A percentile compares a stretch with the other conserved stretches of the same genome.
phyloP scores from a whole-genome alignment of 2,329 filamentous ascomycete genomes.

The Penicillium sp. region DNA sequence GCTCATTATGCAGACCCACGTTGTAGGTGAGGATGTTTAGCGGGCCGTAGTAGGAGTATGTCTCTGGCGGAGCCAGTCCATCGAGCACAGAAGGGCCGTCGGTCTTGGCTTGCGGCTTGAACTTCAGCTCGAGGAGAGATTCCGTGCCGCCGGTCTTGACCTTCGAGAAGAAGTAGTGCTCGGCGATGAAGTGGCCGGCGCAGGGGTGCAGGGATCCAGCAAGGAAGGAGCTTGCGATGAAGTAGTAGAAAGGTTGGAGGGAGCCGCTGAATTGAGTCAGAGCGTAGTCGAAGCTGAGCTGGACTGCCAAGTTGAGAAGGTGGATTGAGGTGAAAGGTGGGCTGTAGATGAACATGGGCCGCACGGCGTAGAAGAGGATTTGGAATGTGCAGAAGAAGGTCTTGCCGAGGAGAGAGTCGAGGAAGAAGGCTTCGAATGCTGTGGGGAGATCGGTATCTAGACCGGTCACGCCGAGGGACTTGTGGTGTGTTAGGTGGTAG shows the following conservation, averaged over 20 bases:
- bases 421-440: constrained; percentile 84
- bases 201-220: constrained; percentile 92
- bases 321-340: constrained; percentile 87
- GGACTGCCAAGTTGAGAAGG: constrained; percentile 76
- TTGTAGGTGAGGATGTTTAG: constrained; percentile 96
- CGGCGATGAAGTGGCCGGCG: constrained; percentile 96
- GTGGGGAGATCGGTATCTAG: constrained; percentile 96
- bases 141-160: constrained; percentile 43
- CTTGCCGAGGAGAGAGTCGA: constrained; percentile 92
- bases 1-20: constrained; percentile 96
- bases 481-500: constrained; percentile 98
- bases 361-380: constrained; percentile 96
- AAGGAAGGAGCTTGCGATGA: constrained; percentile 88
- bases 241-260: constrained; percentile 72
- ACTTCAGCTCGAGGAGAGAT: constrained; percentile 57
- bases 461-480: constrained; percentile 94
- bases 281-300: constrained; percentile 75
- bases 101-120: constrained; percentile 34
- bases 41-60: constrained; percentile 93
- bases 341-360: constrained; percentile 91
- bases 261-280: constrained; percentile 63
- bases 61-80: constrained; percentile 78
- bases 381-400: constrained; percentile 99
- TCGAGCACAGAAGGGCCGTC: constrained; percentile 58
- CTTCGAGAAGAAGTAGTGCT: constrained; percentile 77